These are phyloP conservation scores for Laburnicola sp. DNA, from an alignment of 2,329 filamentous ascomycete species.

Conservation along the genomic window DNA sequence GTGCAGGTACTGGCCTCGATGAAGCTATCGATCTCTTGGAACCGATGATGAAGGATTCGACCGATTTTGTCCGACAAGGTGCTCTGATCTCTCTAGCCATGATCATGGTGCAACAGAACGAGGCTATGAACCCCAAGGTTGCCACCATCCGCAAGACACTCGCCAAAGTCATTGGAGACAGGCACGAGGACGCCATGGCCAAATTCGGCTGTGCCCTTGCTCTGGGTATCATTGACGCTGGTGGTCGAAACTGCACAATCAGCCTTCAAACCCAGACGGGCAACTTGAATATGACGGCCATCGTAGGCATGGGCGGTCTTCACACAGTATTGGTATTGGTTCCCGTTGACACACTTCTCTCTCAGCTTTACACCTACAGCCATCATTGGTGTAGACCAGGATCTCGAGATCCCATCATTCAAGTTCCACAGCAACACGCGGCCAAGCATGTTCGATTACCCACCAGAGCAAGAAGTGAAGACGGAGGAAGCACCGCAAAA, in stretches of 20 bases:
- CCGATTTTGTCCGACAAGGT: conserved; percentile 96
- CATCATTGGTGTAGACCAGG: conserved; percentile 90
- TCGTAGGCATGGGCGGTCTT: conserved; percentile 98
- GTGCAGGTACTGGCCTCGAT: conserved; percentile 90
- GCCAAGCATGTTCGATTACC: conserved; percentile 96
- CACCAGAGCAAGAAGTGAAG: conserved; percentile 94
- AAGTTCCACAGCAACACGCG: conserved; percentile 95
- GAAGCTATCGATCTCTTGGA: conserved; percentile 96
- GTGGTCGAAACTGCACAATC: conserved; percentile 97
- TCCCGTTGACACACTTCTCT: conserved; percentile 97
- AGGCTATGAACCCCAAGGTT: conserved; percentile 97
- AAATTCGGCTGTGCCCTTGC: conserved; percentile 96
- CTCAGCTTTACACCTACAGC: conserved; percentile 96
- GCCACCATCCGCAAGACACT: conserved; percentile 87
- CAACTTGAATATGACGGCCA: conserved; percentile 97
- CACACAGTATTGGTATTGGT: conserved; percentile 99
- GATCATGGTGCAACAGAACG: conserved; percentile 99
- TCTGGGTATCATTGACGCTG: conserved; percentile 95
- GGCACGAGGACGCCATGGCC: conserved; percentile 98
- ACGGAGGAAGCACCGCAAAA: conserved; percentile 89
- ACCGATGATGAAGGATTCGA: conserved; percentile 99
- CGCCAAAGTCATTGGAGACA: conserved; percentile 89
- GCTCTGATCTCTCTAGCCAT: conserved; percentile 92
- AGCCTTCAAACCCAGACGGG: conserved; percentile 96
- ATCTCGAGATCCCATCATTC: conserved; percentile 89